Base-by-base conservation (phyloP, 805 yeast species). In the Wickerhamiella nectarea region DNA sequence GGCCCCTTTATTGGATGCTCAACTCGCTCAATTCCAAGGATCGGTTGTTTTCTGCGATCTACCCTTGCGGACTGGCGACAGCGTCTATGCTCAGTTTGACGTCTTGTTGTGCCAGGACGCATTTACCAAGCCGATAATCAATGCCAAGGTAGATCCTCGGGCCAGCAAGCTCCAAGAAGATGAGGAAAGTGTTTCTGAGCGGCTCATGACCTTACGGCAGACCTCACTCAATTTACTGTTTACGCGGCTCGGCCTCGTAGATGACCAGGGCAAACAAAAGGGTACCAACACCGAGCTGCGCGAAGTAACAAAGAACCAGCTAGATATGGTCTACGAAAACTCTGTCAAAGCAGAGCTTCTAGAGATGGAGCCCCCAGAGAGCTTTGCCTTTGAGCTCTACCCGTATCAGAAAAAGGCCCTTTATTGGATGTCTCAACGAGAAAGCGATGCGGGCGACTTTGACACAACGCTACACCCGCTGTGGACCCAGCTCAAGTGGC, bases 401-500 rank as follows among this genome's bases (percentile, higher is more conserved):
- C 72, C 76, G 1, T 89, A 89, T 58, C 97, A 89, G 60, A 77
- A 73, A 48, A 84, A 79, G 53, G 95, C 94, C 0, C 62, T 85
- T 24, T 75, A 87, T 1, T 86, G 95, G 95, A 79, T 86, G 89
- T 61, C 85, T n/a, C 70, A 76, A 25, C 66, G 89, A 45, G 95
- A 86, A 56, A 69, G 72, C 33, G 70, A 70, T 45, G 60, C 62
- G 39, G 64, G 70, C 1, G 64, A 67, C 61, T 52, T 50, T 3
- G 56, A 60, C 2, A 47, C 48, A 4, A 48, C 45, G 10, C 70
- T 80, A 64, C 82, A 86, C 55, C 97, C 97, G 0, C 61, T 87
- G 21, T 87, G 96, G 96, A 76, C 74, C 44, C 75, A 75, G 42
- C 80, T 74, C 53, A 63, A 61, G 48, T 87, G 93, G 91, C 95